phyloP scores from a whole-genome alignment of 2,329 filamentous ascomycete genomes.

The Arthrobotrys musiformis region DNA sequence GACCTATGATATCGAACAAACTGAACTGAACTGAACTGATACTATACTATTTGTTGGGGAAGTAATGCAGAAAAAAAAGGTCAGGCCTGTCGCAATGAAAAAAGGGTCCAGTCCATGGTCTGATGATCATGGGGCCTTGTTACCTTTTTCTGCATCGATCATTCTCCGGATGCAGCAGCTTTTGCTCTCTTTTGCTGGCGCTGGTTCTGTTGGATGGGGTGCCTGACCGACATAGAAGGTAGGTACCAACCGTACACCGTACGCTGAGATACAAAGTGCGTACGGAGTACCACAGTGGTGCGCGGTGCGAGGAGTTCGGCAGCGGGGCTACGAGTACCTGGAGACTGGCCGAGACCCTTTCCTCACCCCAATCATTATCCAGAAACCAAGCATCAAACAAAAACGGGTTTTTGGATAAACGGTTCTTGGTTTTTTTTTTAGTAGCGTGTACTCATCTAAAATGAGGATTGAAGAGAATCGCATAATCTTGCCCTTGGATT shows the following conservation, averaged over 20 bases:
- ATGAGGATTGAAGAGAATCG: neutral
- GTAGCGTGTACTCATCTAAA: neutral
- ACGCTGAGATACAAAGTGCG: neutral
- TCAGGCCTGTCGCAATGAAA: neutral
- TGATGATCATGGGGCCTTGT: constrained; percentile 45
- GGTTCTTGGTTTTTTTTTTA: no score
- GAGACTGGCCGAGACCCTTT: constrained; percentile 41
- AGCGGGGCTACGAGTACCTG: constrained; percentile 29
- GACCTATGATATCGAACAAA: neutral
- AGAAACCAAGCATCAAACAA: neutral
- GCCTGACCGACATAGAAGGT: constrained; percentile 42
- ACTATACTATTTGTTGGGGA: neutral
- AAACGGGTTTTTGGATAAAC: constrained; percentile 21
- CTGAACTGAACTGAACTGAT: no score
- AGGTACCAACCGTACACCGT: no score
- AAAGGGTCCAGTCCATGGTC: constrained; percentile 30
- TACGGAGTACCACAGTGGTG: no score
- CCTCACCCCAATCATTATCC: neutral
- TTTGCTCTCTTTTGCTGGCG: neutral
- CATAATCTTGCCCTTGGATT: constrained; percentile 24
- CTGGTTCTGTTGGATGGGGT: constrained; percentile 23
- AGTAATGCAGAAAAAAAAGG: no score
- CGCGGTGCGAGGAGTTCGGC: neutral
- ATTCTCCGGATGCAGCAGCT: constrained; percentile 40
- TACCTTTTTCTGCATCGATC: constrained; percentile 33